Evolutionary conservation across 2,329 filamentous ascomycete genomes (phyloP), one percentile per base, ranked within the genome.

Genomic region (Fusarium protoensiforme): DNA sequence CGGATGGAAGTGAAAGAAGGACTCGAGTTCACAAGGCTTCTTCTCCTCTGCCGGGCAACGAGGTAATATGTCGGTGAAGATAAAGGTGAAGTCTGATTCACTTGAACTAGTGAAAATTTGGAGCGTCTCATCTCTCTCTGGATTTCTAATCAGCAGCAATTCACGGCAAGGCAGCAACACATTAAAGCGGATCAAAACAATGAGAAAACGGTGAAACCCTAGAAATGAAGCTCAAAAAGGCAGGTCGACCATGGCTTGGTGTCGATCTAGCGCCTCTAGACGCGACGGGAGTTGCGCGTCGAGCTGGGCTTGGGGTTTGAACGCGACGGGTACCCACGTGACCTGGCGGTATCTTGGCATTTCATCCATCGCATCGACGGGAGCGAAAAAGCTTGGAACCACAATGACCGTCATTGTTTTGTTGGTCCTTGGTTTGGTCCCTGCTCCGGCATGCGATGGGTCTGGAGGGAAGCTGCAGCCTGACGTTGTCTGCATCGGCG

Each of bases 281-380:
- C 69, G 63, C 54, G 72, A 56, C 29, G 8, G 20, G 10, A 63
- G 33, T 24, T 31, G 36, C 69, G 58, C 59, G 66, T 70, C 41
- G 39, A 59, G 51, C 14, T 14, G 27, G 43, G 35, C 16, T 48
- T 29, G 46, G 22, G 14, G 46, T 11, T 33, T 33, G n/a, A 39
- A 67, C 56, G 35, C 61, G 64, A 71, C 71, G 60, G 74, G 71
- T 69, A 35, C 41, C 51, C 74, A 76, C 74, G 74, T 76, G 74
- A 76, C 33, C 18, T 11, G n/a, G 20, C n/a, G 14, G 5, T 18
- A 13, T 8, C 14, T 27, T 29, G 24, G 36, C 29, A 43, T 54
- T 53, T 53, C 22, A 20, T 35, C 29, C 22, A 20, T 35, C 29
- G n/a, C n/a, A 29, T 59, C 18, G 24, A 29, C 24, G 10, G 9